These are phyloP conservation scores for Chrysanthemum makinoi DNA, from an alignment of 129 eudicot species.

Conservation along the genomic window DNA sequence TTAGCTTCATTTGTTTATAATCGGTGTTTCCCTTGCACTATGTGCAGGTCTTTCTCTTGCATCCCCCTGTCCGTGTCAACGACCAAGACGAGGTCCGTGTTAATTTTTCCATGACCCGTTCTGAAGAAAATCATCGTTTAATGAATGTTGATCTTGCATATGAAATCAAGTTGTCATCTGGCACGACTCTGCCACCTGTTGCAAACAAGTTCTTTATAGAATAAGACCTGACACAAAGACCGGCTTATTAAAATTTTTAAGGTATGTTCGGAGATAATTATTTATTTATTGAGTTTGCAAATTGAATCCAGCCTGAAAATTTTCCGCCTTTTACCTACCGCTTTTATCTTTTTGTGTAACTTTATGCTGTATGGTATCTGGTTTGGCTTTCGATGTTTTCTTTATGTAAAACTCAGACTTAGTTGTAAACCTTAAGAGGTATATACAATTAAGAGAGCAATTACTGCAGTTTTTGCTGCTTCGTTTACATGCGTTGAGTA, in stretches of 20 bases:
- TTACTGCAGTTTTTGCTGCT: not conserved
- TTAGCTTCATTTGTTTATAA: not conserved
- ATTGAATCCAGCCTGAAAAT: constrained; percentile 20
- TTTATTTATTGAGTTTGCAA: too few species aligned
- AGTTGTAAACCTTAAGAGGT: constrained; percentile 12
- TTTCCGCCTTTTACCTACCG: constrained; percentile 1
- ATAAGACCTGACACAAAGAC: constrained; percentile 31
- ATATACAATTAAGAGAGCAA: constrained; percentile 10
- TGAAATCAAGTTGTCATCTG: constrained; percentile 51
- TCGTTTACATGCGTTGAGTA: not conserved
- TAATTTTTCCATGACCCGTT: constrained; percentile 70
- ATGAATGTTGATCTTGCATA: constrained; percentile 77
- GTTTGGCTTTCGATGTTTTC: constrained; percentile 15
- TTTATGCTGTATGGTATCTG: constrained; percentile 21
- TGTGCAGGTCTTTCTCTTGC: constrained; percentile 48
- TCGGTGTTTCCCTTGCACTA: constrained; percentile 4
- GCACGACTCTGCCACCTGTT: constrained; percentile 43
- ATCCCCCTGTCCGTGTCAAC: constrained; percentile 49
- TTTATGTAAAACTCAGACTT: constrained; percentile 1
- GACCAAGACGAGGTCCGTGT: constrained; percentile 45
- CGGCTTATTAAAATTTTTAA: not conserved
- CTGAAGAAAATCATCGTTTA: constrained; percentile 86
- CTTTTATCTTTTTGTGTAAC: constrained; percentile 19
- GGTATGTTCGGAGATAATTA: constrained; percentile 2
- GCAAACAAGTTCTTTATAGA: constrained; percentile 74